Percentiles rank a stretch among this genome's conserved stretches.
phyloP scores from a whole-genome alignment of 495 filamentous ascomycete genomes.

The Pseudotulostoma volvatum region DNA sequence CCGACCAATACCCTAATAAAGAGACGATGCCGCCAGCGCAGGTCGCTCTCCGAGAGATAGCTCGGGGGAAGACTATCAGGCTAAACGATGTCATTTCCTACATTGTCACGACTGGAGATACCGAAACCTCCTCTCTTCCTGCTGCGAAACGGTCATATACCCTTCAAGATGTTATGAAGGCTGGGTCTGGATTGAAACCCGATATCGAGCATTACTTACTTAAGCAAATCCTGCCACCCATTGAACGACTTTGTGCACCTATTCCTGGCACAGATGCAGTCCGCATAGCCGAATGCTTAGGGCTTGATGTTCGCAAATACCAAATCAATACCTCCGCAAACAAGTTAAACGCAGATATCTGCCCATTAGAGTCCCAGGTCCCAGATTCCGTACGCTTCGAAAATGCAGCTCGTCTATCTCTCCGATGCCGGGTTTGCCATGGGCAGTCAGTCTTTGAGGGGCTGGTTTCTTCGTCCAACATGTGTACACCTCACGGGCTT shows the following conservation, averaged over 20 bases:
- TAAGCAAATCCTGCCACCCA: constrained; percentile 97
- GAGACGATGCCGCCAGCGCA: constrained; percentile 96
- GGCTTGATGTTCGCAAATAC: constrained; percentile 80
- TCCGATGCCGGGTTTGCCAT: constrained; percentile 73
- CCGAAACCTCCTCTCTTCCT: constrained; percentile 43
- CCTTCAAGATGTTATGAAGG: constrained; percentile 67
- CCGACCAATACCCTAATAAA: constrained; percentile 81
- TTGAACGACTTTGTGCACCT: constrained; percentile 92
- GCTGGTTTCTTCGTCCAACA: constrained; percentile 36
- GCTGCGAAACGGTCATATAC: constrained; percentile 79
- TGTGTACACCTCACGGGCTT: constrained; percentile 56
- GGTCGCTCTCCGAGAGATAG: constrained; percentile 76
- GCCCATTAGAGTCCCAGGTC: constrained; percentile 83
- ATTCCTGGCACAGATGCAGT: constrained; percentile 81
- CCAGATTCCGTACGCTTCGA: constrained; percentile 72
- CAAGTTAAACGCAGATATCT: constrained; percentile 44
- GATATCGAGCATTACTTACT: constrained; percentile 93
- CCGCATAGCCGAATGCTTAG: constrained; percentile 80
- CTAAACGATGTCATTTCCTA: constrained; percentile 93
- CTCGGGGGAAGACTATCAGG: constrained; percentile 70
- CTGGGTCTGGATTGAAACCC: constrained; percentile 55
- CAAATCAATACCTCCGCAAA: constrained; percentile 46
- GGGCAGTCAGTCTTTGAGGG: constrained; percentile 58
- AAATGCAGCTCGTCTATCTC: constrained; percentile 51
- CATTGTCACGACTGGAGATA: constrained; percentile 69